Conservation (phyloP, 768 basidiomycete species). For the Amanita rubescens region DNA sequence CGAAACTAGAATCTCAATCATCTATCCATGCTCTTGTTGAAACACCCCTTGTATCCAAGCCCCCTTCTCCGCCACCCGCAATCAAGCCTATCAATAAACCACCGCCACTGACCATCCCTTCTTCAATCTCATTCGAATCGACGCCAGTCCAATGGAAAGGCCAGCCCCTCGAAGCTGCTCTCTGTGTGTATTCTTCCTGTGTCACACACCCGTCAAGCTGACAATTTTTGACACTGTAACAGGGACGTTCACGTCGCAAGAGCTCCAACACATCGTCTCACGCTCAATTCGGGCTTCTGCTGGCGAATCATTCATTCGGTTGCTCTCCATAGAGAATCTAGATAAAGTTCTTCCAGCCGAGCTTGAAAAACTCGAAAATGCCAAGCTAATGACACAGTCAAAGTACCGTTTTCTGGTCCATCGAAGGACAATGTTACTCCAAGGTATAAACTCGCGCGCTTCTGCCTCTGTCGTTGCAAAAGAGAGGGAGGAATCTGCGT, state of each 20-base stretch:
- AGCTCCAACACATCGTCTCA: slow-evolving; percentile 68
- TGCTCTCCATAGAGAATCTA: slow-evolving; percentile 55
- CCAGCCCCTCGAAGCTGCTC: slow-evolving; percentile 61
- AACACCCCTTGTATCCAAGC: no score
- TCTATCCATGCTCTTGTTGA: no score
- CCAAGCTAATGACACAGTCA: slow-evolving; percentile 49
- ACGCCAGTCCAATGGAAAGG: slow-evolving; percentile 58
- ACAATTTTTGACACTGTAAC: slow-evolving; percentile 2
- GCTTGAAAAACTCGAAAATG: slow-evolving; percentile 44
- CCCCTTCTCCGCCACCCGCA: not conserved
- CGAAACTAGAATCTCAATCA: not conserved
- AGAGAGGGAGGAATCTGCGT: slow-evolving; percentile 29
- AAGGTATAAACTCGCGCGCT: slow-evolving; percentile 54
- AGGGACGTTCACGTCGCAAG: slow-evolving; percentile 53
- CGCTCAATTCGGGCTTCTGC: slow-evolving; percentile 64
- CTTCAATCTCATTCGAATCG: slow-evolving; percentile 49
- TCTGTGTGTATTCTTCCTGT: slow-evolving; percentile 29
- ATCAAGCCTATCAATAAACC: not conserved
- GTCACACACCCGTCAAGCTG: not conserved
- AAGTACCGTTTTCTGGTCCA: slow-evolving; percentile 63
- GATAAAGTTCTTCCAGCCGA: slow-evolving; percentile 55
- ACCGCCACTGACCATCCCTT: slow-evolving; percentile 24
- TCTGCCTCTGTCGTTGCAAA: slow-evolving; percentile 23
- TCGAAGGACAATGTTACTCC: slow-evolving; percentile 61
- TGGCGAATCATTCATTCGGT: slow-evolving; percentile 61